Percentiles rank a stretch among this genome's conserved stretches.
These are phyloP conservation scores for Pseudogymnoascus sp. DNA, from an alignment of 2,329 filamentous ascomycete species.

Conservation along the genomic window DNA sequence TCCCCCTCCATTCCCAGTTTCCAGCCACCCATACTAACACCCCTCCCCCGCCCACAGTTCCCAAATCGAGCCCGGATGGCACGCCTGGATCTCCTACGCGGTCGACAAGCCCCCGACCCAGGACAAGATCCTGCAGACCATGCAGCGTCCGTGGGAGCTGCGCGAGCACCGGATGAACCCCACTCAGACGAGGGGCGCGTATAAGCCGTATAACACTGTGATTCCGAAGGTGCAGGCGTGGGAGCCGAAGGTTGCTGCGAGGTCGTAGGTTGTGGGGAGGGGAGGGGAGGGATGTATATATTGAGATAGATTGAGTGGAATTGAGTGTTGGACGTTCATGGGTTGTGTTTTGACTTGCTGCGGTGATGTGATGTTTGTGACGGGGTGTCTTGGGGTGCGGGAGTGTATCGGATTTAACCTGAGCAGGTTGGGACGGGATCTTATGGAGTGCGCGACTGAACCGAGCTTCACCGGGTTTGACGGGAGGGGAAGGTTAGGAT, in stretches of 20 bases:
- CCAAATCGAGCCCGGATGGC: slow-evolving; percentile 94
- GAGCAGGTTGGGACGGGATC: background rate
- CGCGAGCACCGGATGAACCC: slow-evolving; percentile 63
- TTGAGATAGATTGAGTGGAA: slow-evolving; percentile 10
- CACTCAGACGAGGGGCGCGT: slow-evolving; percentile 71
- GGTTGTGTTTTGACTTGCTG: background rate
- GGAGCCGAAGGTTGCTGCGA: slow-evolving; percentile 36
- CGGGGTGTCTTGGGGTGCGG: background rate
- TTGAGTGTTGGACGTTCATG: background rate
- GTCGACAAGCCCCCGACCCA: slow-evolving; percentile 77
- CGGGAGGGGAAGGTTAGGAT: no score
- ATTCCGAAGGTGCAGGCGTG: slow-evolving; percentile 45
- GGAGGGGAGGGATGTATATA: slow-evolving; percentile 22
- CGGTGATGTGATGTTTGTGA: background rate
- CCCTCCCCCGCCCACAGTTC: slow-evolving; percentile 45
- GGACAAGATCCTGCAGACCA: slow-evolving; percentile 63
- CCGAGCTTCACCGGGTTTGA: no score
- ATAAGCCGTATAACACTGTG: slow-evolving; percentile 65
- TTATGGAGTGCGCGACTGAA: no score
- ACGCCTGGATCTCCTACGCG: slow-evolving; percentile 93
- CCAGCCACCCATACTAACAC: background rate
- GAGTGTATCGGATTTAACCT: background rate
- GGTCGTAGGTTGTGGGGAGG: no score
- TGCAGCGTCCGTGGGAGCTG: slow-evolving; percentile 68
- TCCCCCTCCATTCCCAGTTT: slow-evolving; percentile 11